A percentile compares a stretch with the other conserved stretches of the same genome.
Conservation (phyloP, 257 asterid species). For the Ilex asprella region DNA sequence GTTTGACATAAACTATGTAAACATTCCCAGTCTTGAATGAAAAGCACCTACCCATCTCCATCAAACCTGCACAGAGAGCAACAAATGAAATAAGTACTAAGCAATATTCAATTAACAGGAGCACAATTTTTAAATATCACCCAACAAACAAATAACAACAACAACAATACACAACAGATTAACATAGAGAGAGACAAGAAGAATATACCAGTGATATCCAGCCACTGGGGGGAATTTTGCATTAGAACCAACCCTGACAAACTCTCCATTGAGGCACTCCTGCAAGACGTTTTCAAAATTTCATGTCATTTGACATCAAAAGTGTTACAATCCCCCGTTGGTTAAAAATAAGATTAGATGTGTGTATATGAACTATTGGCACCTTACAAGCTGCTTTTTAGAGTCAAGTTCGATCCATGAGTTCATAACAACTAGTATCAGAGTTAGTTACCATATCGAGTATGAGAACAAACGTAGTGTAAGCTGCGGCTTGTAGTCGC, state of each 20-base stretch:
- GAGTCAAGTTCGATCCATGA: too few relatives aligned
- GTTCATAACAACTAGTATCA: too few relatives aligned
- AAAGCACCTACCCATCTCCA: slow-evolving; percentile 89
- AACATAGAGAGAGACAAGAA: neutral
- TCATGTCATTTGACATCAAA: slow-evolving; percentile 8
- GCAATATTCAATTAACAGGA: too few relatives aligned
- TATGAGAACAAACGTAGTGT: too few relatives aligned
- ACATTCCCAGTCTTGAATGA: neutral
- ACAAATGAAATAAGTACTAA: neutral
- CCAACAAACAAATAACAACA: too few relatives aligned
- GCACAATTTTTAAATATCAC: too few relatives aligned
- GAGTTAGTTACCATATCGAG: too few relatives aligned
- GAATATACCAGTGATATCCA: slow-evolving; percentile 83
- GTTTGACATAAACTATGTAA: too few relatives aligned
- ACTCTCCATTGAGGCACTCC: slow-evolving; percentile 96
- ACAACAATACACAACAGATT: neutral
- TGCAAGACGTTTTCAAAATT: slow-evolving; percentile 19
- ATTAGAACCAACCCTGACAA: slow-evolving; percentile 93
- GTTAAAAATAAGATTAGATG: too few relatives aligned
- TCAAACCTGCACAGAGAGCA: slow-evolving; percentile 71
- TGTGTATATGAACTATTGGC: too few relatives aligned
- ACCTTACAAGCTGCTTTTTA: too few relatives aligned
- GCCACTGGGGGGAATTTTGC: slow-evolving; percentile 90
- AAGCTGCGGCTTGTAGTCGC: too few relatives aligned
- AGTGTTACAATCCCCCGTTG: neutral